Percentiles rank a stretch among this genome's conserved stretches.
phyloP scores from a whole-genome alignment of 495 filamentous ascomycete genomes.

The Podospora conica region DNA sequence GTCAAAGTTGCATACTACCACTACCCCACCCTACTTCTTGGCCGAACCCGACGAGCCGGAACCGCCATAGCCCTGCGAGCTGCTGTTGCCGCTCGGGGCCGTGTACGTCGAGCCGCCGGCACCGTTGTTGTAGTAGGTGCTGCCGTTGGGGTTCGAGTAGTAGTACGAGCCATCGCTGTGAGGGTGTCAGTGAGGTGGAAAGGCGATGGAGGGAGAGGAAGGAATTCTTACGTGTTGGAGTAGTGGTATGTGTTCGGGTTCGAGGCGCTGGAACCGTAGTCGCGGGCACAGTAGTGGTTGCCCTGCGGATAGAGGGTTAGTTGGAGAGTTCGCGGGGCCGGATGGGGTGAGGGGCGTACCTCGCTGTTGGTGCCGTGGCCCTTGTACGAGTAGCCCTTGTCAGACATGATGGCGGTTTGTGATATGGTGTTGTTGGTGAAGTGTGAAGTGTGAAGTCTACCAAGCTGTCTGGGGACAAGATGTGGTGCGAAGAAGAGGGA shows the following conservation, averaged over 20 bases:
- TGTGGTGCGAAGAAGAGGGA: neutral
- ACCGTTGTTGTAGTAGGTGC: constrained; percentile 43
- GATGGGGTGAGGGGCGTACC: constrained; percentile 19
- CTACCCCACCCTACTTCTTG: neutral
- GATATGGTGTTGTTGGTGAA: neutral
- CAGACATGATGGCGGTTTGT: constrained; percentile 20
- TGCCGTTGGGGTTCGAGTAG: constrained; percentile 51
- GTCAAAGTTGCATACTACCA: no score
- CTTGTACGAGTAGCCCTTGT: constrained; percentile 36
- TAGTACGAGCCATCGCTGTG: constrained; percentile 52
- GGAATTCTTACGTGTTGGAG: constrained; percentile 36
- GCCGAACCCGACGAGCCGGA: neutral
- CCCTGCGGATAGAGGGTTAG: constrained; percentile 26
- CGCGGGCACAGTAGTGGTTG: constrained; percentile 51
- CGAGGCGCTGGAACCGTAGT: constrained; percentile 43
- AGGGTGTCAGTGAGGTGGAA: no score
- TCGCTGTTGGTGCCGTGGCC: constrained; percentile 38
- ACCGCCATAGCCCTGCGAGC: constrained; percentile 19
- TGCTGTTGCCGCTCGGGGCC: constrained; percentile 27
- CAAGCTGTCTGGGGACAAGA: neutral
- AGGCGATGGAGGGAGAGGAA: no score
- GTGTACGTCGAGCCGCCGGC: constrained; percentile 39
- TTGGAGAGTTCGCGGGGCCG: no score
- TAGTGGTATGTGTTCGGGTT: constrained; percentile 53
- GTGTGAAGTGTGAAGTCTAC: neutral